A percentile compares a stretch with the other conserved stretches of the same genome.
Evolutionary conservation across 495 filamentous ascomycete genomes (phyloP).

Genomic region (Tetracladium marchalianum): DNA sequence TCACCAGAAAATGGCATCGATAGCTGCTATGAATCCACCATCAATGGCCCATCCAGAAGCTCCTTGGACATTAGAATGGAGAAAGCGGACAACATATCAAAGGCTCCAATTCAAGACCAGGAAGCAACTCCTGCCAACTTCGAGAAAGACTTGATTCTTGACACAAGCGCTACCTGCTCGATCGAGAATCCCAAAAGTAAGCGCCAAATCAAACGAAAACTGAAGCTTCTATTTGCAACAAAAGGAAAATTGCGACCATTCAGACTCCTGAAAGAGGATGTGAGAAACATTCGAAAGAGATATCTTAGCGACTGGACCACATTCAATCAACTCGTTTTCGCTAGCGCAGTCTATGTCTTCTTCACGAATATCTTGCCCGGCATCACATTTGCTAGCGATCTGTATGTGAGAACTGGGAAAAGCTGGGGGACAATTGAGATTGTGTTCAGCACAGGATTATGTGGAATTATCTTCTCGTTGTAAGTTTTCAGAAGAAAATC

Average conservation of each 20-base stretch:
- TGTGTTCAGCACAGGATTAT: constrained; percentile 61
- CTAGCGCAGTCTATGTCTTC: constrained; percentile 64
- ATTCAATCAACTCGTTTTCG: constrained; percentile 64
- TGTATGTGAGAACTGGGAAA: constrained; percentile 55
- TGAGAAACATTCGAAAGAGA: constrained; percentile 40
- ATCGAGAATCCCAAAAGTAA: not conserved
- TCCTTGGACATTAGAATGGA: too few species aligned
- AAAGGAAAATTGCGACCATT: constrained; percentile 40
- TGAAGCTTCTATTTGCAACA: constrained; percentile 4
- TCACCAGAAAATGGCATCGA: too few species aligned
- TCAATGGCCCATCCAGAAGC: too few species aligned
- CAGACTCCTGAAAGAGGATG: constrained; percentile 51
- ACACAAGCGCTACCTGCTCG: not conserved
- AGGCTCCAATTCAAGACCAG: too few species aligned
- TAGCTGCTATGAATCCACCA: too few species aligned
- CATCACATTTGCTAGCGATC: constrained; percentile 63
- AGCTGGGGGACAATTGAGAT: constrained; percentile 66
- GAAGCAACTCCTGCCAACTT: not conserved
- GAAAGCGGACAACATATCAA: too few species aligned
- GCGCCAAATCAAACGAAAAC: constrained; percentile 2
- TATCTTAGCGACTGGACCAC: constrained; percentile 57
- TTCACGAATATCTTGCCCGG: constrained; percentile 67
- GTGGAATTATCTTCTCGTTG: constrained; percentile 57
- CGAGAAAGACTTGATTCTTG: not conserved
- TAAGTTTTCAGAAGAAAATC: constrained; percentile 22